Base-by-base conservation (phyloP, 2,329 filamentous ascomycete genomes). In the Xylariaceae sp. region DNA sequence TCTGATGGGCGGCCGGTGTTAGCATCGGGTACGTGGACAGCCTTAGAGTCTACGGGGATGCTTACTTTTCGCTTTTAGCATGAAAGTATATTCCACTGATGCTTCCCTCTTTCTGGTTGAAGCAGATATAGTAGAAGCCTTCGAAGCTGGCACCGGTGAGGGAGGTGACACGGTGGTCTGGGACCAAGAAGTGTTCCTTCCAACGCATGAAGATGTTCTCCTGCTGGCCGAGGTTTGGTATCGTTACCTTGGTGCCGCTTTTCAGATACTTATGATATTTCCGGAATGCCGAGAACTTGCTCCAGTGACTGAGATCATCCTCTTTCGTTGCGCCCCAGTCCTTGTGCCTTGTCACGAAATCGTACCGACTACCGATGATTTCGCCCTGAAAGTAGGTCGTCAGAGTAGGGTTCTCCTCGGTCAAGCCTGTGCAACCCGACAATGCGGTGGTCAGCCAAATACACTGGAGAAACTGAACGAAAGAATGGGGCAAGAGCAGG, bases 341-440 rank as follows among this genome's bases (percentile, higher is more conserved):
- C 41, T 86, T 78, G 61, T 96, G 87, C 49, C 85, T 79, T 26
- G 92, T 98, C 47, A 84, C 77, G 67, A 98, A 98, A n/a, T 81
- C 84, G 66, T 97, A 89, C 59, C 94, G 94, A 41, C 81, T 83
- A 34, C 92, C 92, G 50, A 98, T 96, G 38, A 98, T 94, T 65
- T 98, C 92, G 61, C 90, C 89, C 65, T 97, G 90, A 55, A 98
- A 98, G 61, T 94, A 98, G 1, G 92, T 98, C 7, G 90, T 97
- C 35, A 98, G 71, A n/a, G 89, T 96, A 9, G 90, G 90, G 60
- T 97, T 90, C 64, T 96, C 89, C 59, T 94, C 85, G 0, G 92
- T 97, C 12, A 98, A 71, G 36, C 89, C 89, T 96, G 51, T 9
- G 24, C 21, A 24, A 24, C 21, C 9, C 21, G 13, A 31, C 9